Evolutionary conservation across 2,329 filamentous ascomycete species (phyloP), one percentile per base, ranked within the genome.

Genomic region (Parastagonospora nodorum): DNA sequence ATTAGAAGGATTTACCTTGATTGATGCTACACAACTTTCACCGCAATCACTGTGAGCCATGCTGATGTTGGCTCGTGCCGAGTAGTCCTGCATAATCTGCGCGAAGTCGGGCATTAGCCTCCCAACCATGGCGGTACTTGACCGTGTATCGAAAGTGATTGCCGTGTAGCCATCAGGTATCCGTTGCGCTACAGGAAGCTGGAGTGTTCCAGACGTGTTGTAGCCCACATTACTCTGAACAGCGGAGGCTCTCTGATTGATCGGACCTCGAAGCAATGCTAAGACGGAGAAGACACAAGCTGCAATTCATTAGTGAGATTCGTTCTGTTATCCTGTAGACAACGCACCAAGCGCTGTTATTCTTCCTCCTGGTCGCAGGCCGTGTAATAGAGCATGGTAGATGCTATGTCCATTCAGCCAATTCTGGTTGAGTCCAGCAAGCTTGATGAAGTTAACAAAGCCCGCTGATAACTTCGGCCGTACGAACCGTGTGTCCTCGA

Each of bases 11-110:
- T 27, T 16, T 31, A 48, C 45, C 27, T 38, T 48, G 14, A 48
- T 24, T 4, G 11, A 15, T 6, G 39, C 24, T 9, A 30, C 14
- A n/a, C 45, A 48, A 12, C 16, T 27, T 19, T 9, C 30, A 14
- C 45, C 45, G 27, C 45, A 48, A 5, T 37, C 31, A 7, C 15
- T 4, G 16, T 48, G 24, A 5, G 33, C 24, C 9, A 48, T 38
- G 33, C 39, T 48, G 31, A 48, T 42, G 15, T 42, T 48, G 7
- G 28, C 27, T n/a, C 45, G 31, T 28, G 16, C 12, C n/a, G 39
- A 42, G 14, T 48, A 42, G 7, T 42, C 39, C 28, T 48, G 45
- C 45, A 48, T 48, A 28, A 48, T 28, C 15, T 48, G 30, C 9
- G 45, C 45, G 33, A 48, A 48, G 8, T 29, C 30, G 27, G 45